Percentiles rank a stretch among this genome's conserved stretches.
Conservation (phyloP, 2,329 filamentous ascomycete genomes). For the Aspergillus thermomutatus region DNA sequence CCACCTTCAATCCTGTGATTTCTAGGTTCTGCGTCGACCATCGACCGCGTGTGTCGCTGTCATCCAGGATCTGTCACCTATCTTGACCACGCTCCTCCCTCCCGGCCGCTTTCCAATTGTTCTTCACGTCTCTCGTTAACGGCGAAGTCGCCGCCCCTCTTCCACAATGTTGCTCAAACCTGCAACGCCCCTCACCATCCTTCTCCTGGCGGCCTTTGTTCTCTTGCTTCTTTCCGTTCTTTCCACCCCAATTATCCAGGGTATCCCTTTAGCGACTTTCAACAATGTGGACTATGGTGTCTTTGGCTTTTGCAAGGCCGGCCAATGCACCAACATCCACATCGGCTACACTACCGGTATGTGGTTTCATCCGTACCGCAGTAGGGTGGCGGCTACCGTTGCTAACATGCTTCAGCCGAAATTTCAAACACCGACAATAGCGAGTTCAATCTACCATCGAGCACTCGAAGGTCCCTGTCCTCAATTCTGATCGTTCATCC, state of each 20-base stretch:
- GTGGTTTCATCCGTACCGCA: slow-evolving; percentile 32
- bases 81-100: neutral
- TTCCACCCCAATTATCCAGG: slow-evolving; percentile 85
- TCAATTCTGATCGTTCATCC: slow-evolving; percentile 90
- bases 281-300: slow-evolving; percentile 81
- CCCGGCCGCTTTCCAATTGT: neutral
- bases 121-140: slow-evolving; percentile 1
- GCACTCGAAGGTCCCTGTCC: slow-evolving; percentile 67
- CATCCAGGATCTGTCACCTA: neutral
- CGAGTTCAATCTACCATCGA: slow-evolving; percentile 64
- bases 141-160: slow-evolving; percentile 16
- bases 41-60: slow-evolving; percentile 9
- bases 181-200: slow-evolving; percentile 81
- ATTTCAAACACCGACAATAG: slow-evolving; percentile 40
- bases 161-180: slow-evolving; percentile 73
- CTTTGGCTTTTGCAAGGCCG: slow-evolving; percentile 76
- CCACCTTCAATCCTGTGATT: slow-evolving; percentile 8
- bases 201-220: slow-evolving; percentile 81
- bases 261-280: slow-evolving; percentile 77
- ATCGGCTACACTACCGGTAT: slow-evolving; percentile 84
- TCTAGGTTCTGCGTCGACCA: neutral
- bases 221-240: slow-evolving; percentile 81
- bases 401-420: slow-evolving; percentile 23
- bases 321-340: slow-evolving; percentile 66
- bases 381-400: slow-evolving; percentile 1